Evolutionary conservation across 1,284 basidiomycete genomes (phyloP), one percentile per base, ranked within the genome.

Genomic region (Ustilago tritici): DNA sequence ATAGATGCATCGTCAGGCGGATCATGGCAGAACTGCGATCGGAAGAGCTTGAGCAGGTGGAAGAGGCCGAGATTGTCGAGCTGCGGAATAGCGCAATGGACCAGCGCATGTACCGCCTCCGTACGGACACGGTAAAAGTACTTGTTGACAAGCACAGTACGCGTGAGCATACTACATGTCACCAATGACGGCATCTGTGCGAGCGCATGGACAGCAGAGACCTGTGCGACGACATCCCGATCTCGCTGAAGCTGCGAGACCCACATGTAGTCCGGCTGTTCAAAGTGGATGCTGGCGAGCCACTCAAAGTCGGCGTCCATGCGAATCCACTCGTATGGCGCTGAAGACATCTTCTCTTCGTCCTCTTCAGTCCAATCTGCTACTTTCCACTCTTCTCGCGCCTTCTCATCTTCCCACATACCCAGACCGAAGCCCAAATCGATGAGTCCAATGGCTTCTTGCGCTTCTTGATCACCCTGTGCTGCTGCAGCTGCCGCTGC

Each of bases 281-380:
- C 93, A 81, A 98, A 98, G 70, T 92, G 92, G 76, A 98, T 91
- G 54, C 90, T 90, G 19, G 94, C 93, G 68, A 99, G 93, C 97
- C 97, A 99, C 88, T 99, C 96, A 87, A 97, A 96, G 85, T 99
- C 97, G 19, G 97, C 95, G 85, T 99, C 97, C 89, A 99, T 94
- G 69, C 97, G 90, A 77, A 99, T 99, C 97, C 97, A 99, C 87
- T 99, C 97, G 88, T 98, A 99, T 1, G 95, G 49, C 93, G 94
- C 70, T 92, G 79, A 79, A 3, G 82, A 92, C 94, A 98, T 98
- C 54, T 90, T 89, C 70, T 92, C 91, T 84, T 98, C 96, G 76
- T 98, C 95, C 81, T 97, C 95, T 84, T 98, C 96, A 5, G 93
- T 95, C 97, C 95, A 99, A 86, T 98, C 97, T 12, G 93, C 93